Base-by-base conservation (phyloP, 1,284 basidiomycete species). In the Cutaneotrichosporon dermatis region DNA sequence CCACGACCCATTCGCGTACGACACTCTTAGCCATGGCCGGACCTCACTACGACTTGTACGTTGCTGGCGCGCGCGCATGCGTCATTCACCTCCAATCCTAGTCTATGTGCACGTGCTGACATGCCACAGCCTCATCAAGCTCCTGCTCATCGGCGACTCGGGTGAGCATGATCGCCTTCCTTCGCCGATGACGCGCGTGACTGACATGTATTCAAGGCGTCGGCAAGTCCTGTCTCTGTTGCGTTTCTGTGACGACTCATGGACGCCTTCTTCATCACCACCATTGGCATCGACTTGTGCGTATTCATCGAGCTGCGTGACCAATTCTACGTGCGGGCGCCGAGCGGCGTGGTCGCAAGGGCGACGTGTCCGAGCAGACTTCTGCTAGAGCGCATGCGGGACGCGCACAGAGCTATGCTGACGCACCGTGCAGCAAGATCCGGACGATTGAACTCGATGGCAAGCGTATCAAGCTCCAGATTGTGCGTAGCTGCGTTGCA, bases 251-350 rank as follows among this genome's bases (percentile, higher is more conserved):
- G 96, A 99, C 81, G 96, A 99, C 79, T 92, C 95, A 66, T 99
- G 95, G 95, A 99, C 96, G 40, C 95, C 95, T 36, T 95, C 92
- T 99, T 99, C 83, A 99, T 99, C 80, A 99, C 95, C 53, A 99
- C 95, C 54, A 99, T 99, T 77, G 96, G 78, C 70, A 78, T 78
- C 53, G 76, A 78, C 60, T 78, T 78, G 74, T 77, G 62, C 57
- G 76, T 69, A 33, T 9, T 16, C 25, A 25, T 25, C 25, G 25
- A 25, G 25, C 44, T 11, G 44, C 44, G 16, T 25, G 25, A 25
- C 25, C 25, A 25, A 25, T 25, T 25, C 25, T 25, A 25, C 25
- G 25, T 25, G 25, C 25, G 25, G 25, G 25, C 25, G 25, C 25
- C 25, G 25, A 25, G 25, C 25, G 25, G 25, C 25, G 25, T 25